Percentiles rank a stretch among this genome's conserved stretches.
phyloP scores from a whole-genome alignment of 1,284 basidiomycete genomes.

The Tilletiaria anomala region DNA sequence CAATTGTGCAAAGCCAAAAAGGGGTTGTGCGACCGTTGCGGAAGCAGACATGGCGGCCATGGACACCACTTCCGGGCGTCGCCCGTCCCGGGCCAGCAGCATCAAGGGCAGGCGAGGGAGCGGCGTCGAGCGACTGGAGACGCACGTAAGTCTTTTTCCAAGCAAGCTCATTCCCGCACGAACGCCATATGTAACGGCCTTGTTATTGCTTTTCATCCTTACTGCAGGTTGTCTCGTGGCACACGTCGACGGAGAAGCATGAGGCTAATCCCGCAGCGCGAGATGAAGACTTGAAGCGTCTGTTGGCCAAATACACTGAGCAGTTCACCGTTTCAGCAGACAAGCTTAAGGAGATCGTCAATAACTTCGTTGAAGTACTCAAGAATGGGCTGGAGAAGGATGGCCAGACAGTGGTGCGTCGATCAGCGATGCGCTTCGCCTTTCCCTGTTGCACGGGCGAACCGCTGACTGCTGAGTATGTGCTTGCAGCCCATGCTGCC shows the following conservation, averaged over 20 bases:
- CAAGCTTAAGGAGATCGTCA: conserved; percentile 52
- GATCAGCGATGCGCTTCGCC: neutral
- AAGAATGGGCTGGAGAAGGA: conserved; percentile 70
- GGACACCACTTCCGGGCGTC: no score
- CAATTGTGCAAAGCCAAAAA: no score
- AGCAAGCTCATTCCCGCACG: conserved; percentile 4
- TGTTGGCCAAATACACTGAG: conserved; percentile 20
- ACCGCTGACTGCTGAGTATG: neutral
- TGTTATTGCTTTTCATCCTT: conserved; percentile 1
- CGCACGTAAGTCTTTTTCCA: conserved; percentile 20
- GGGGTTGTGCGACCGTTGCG: no score
- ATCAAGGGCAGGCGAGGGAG: conserved; percentile 18
- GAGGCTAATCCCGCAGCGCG: conserved; percentile 17
- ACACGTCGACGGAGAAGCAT: conserved; percentile 25
- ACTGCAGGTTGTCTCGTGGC: conserved; percentile 26
- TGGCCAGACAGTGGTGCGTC: conserved; percentile 72
- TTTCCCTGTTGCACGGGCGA: neutral
- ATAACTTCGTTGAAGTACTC: conserved; percentile 82
- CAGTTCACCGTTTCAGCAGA: conserved; percentile 31
- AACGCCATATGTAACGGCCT: conserved; percentile 8
- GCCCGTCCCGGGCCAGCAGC: neutral
- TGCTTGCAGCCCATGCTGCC: conserved; percentile 73
- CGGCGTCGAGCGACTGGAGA: conserved; percentile 24
- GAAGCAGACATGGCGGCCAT: no score
- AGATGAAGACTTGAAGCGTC: conserved; percentile 23